phyloP scores from a whole-genome alignment of 106 monocot species.

The Dioscorea alata region DNA sequence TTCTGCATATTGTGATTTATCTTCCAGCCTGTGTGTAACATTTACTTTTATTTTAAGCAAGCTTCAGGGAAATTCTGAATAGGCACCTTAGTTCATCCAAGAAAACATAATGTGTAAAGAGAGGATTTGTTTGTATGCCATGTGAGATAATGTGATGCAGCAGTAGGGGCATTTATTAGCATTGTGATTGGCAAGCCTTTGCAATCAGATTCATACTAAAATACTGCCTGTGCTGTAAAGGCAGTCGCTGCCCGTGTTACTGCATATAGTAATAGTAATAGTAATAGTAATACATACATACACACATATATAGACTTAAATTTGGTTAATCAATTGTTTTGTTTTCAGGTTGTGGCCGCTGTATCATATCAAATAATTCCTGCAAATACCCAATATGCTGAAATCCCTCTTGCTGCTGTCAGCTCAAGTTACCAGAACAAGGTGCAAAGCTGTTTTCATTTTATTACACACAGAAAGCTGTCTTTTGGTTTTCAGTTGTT shows the following conservation, averaged over 20 bases:
- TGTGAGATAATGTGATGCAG: no score
- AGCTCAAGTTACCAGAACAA: conserved; percentile 42
- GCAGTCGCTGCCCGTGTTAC: neutral
- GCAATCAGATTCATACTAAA: neutral
- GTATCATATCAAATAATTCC: conserved; percentile 77
- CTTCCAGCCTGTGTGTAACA: no score
- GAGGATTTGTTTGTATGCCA: no score
- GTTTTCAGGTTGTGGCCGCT: conserved; percentile 67
- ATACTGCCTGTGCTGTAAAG: neutral
- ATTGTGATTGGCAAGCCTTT: no score
- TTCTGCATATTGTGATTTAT: no score
- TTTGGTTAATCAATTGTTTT: neutral
- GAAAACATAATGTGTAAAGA: no score
- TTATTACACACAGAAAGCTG: neutral
- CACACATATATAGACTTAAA: neutral
- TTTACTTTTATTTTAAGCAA: no score
- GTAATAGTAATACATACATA: no score
- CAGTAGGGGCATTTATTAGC: no score
- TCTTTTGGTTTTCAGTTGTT: no score
- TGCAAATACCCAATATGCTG: conserved; percentile 55
- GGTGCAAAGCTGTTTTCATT: conserved; percentile 21
- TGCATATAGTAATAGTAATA: neutral
- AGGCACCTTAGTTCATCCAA: no score
- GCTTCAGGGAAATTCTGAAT: no score
- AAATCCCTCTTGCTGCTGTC: conserved; percentile 84